Evolutionary conservation across 2,329 filamentous ascomycete species (phyloP).

Genomic region (Fusarium bulbicola): DNA sequence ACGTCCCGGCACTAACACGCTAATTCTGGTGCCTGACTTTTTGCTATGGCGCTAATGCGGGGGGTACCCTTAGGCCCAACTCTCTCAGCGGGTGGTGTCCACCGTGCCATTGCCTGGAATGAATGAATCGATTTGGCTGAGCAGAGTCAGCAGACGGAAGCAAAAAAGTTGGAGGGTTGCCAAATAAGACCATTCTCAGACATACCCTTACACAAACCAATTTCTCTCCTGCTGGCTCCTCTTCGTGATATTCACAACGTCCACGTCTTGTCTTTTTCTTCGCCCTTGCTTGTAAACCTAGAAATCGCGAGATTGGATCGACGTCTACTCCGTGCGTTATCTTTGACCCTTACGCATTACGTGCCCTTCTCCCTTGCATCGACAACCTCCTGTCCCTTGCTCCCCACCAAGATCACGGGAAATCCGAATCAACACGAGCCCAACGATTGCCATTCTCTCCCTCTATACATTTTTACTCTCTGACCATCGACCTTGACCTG

Average conservation of each 20-base stretch:
- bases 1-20: conserved; percentile 27
- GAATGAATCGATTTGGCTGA: conserved; percentile 26
- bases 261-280: not conserved
- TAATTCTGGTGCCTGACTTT: conserved; percentile 34
- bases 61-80: conserved; percentile 10
- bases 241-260: not conserved
- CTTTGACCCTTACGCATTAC: not conserved
- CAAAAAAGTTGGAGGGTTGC: conserved; percentile 2
- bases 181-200: conserved; percentile 2
- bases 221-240: not conserved
- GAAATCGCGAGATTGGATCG: conserved; percentile 2
- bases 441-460: not conserved
- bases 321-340: not conserved
- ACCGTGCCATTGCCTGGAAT: conserved; percentile 23
- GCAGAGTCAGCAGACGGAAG: conserved; percentile 13
- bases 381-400: not conserved
- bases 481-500: not conserved
- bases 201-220: conserved; percentile 7
- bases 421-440: not conserved
- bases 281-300: not conserved
- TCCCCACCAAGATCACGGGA: not conserved
- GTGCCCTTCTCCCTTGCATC: conserved; percentile 4
- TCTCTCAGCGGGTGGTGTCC: not conserved
- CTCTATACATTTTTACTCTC: not conserved
- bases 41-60: conserved; percentile 37